Evolutionary conservation across 169 alveolate species (phyloP).

Genomic region (Plasmodium gonderi): DNA sequence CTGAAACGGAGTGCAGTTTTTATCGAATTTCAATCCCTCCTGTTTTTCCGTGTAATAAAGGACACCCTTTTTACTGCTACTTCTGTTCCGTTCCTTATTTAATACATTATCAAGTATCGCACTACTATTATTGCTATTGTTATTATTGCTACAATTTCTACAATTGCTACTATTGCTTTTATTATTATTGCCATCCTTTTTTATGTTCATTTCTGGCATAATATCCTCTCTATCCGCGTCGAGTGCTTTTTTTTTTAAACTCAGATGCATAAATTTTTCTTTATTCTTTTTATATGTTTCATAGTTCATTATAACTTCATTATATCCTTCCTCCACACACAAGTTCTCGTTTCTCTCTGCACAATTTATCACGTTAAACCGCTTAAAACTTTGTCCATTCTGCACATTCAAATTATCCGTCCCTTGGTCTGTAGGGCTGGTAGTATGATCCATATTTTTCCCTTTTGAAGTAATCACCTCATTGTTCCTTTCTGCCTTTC

Average conservation of each 20-base stretch:
- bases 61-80: not conserved
- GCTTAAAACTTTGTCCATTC: not conserved
- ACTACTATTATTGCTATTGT: not conserved
- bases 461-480: not conserved
- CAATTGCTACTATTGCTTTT: not conserved
- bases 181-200: not conserved
- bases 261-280: conserved; percentile 65
- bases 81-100: not conserved
- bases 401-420: not conserved
- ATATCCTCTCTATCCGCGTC: not conserved
- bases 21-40: not conserved
- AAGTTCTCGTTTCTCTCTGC: not conserved
- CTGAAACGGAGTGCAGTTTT: not conserved
- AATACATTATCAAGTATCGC: not conserved
- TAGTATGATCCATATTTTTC: not conserved
- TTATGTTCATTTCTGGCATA: not conserved
- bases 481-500: not conserved
- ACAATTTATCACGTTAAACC: not conserved
- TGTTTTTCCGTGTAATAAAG: not conserved
- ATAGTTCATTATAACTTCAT: conserved; percentile 28
- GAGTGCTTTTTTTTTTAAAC: conserved; percentile 19
- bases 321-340: not conserved
- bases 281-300: conserved; percentile 69
- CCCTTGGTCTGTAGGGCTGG: not conserved
- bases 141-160: not conserved